Evolutionary conservation across 768 basidiomycete species (phyloP), one percentile per base, ranked within the genome.

Genomic region (Boletus coccyginus): DNA sequence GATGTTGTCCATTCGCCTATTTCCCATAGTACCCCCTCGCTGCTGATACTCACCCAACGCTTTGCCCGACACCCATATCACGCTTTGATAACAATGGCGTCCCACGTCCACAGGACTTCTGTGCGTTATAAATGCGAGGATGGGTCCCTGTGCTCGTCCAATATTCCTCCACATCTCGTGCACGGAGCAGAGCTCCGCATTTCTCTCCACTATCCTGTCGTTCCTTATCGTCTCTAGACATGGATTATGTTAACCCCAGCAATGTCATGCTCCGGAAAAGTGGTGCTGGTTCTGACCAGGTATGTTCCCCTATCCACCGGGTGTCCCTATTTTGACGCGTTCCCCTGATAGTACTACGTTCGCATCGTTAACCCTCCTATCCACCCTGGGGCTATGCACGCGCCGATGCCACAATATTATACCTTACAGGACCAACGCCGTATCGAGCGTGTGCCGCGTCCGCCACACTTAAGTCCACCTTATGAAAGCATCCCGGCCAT

Each of bases 401-500:
- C 32, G 2, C 36, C 46, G 1, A 70, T 69, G 65, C 69, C 70
- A 50, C 47, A 40, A 14, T 31, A 54, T 21, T 66, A 50, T 13
- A 1, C 13, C n/a, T 21, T 65, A 36, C 46, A 46, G 17, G 60
- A 69, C 29, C 60, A 60, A 42, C 66, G 59, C 10, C 39, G 50
- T 16, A 54, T 60, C 21, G 60, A 59, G 42, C 67, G 47, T 12
- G 58, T 70, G 12, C 70, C 67, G 2, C 70, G 62, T 40, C 52
- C 60, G 0, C 19, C 7, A 11, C 24, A 51, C 2, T 19, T 58
- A 9, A 63, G 17, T 36, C 70, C 65, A 13, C 45, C 50, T 3
- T 39, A 27, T 1, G 55, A 69, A 19, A 60, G 46, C n/a, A 53
- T 67, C 21, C 59, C 50, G 4, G 42, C 49, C 1, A 46, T 71